Conservation (phyloP, 1,284 basidiomycete species). For the Marasmius fiardii region DNA sequence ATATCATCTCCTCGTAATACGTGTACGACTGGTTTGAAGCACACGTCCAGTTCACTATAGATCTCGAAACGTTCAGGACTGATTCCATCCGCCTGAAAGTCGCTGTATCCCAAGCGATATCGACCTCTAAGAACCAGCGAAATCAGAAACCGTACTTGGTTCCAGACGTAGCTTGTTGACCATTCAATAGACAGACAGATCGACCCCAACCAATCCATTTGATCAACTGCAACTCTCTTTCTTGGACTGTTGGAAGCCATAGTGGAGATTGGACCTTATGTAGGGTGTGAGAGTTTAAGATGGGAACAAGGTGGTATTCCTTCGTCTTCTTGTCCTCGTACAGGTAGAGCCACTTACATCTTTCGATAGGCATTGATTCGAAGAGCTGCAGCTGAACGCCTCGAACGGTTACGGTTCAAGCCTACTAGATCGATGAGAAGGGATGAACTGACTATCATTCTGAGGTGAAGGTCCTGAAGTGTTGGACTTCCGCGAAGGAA, state of each 20-base stretch:
- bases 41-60: constrained; percentile 35
- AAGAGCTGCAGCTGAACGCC: not conserved
- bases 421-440: not conserved
- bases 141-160: not conserved
- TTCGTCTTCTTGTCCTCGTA: not conserved
- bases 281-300: not conserved
- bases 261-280: not conserved
- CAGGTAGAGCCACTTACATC: not conserved
- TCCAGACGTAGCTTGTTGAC: constrained; percentile 28
- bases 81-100: constrained; percentile 26
- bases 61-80: constrained; percentile 31
- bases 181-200: constrained; percentile 25
- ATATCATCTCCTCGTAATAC: constrained; percentile 34
- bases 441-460: not conserved
- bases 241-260: constrained; percentile 24
- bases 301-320: not conserved
- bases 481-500: constrained; percentile 3
- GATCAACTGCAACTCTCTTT: constrained; percentile 33
- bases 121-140: constrained; percentile 7
- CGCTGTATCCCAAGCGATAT: constrained; percentile 25
- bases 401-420: not conserved
- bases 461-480: constrained; percentile 11
- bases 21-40: constrained; percentile 42
- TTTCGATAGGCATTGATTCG: not conserved
- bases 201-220: constrained; percentile 19